Base-by-base conservation (phyloP, 805 yeast species). In the Hanseniaspora jakobsenii region DNA sequence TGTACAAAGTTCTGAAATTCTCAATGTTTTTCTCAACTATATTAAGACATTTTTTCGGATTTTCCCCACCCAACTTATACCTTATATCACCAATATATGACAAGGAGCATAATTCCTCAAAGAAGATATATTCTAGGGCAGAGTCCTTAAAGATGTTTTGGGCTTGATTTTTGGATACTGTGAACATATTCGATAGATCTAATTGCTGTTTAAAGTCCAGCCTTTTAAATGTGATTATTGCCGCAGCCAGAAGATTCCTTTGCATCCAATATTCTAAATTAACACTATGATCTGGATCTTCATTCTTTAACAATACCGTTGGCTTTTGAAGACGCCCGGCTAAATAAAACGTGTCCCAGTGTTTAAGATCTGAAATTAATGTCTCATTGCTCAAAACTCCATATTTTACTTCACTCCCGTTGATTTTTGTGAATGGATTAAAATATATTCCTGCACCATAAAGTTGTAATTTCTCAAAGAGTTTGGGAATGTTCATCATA, bases 261-360 rank as follows among this genome's bases (percentile, higher is more conserved):
- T 83, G 87, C 55, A 83, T 81, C 54, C 81, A 66, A 46, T 78
- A 73, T 45, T 73, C 67, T 1, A 78, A 69, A 47, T 78, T 77
- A 16, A 19, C n/a, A 1, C 16, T 12, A 12, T 21, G 10, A 12
- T 9, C 9, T 6, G n/a, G 10, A 12, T 9, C 9, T 9, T 14
- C 34, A 53, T 77, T 82, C 50, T 75, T 71, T 31, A 83, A 59
- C 27, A 82, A 70, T 17, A 42, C 13, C 4, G 89, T 94, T 0
- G 98, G 98, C 55, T 91, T 91, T 54, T 91, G 98, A 47, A 91
- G 65, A 50, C 98, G 68, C 1, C 98, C 98, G 2, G 95, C 93
- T 16, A 91, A 56, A 55, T 91, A 91, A 53, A 91, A 71, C 0
- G 86, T 73, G 23, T 75, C 67, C 98, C 98, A 91, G 45, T 79